Evolutionary conservation across 140 eudicot species (phyloP), one percentile per base, ranked within the genome.

Genomic region (Oenanthe javanica): DNA sequence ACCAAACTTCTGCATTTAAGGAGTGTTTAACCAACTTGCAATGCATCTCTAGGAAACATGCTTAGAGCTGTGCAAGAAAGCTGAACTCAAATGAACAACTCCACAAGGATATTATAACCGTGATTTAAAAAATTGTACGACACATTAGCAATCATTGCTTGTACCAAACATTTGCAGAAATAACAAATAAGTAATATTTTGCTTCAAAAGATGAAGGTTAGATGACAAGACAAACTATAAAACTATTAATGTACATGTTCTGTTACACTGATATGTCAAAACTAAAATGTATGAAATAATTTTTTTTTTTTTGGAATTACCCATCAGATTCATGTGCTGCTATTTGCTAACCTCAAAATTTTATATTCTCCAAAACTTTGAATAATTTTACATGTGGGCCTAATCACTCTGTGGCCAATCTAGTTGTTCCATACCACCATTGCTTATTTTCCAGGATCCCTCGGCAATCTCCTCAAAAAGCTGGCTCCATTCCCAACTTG

Each of bases 401-500:
- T 43, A 25, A 36, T 87, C 89, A 88, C 72, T 85, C 55, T 76
- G 80, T 45, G 88, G 96, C 97, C 97, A 93, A 64, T 88, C 86
- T 61, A 93, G 49, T 64, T 76, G 81, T 49, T 87, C 86, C 16
- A 25, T 45, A 47, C 81, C 75, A 25, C 83, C 91, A 61, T 82
- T 74, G 69, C 75, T 77, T 51, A 93, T 50, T 48, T 82, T 82
- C 98, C 98, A 94, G 10, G 97, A 89, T 49, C 97, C 98, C 79
- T 89, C 91, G 18, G 87, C 86, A 82, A 94, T 90, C 86, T 94
- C 98, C 80, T 84, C 84, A 80, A 82, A 86, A 42, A 94, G 85
- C 82, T 94, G 98, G 77, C 84, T 86, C 96, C 97, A 92, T 57
- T 85, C 90, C 98, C 98, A 94, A 5, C 89, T 83, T 11, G 96